Percentiles rank a stretch among this genome's conserved stretches.
Evolutionary conservation across 257 asterid species (phyloP).

Genomic region (Asclepias syriaca): DNA sequence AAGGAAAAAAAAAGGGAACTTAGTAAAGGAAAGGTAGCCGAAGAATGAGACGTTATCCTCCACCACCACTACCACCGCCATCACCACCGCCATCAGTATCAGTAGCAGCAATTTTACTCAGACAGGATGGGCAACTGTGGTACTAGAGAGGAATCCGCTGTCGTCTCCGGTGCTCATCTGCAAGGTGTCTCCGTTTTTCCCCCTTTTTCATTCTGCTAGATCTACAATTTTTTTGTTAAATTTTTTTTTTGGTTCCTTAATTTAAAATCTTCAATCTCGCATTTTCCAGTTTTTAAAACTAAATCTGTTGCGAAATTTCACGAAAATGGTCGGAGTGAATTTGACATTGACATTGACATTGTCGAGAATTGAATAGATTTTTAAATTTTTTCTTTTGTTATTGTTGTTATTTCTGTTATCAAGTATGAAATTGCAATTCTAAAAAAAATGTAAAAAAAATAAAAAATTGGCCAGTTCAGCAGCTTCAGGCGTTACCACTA

Average conservation of each 20-base stretch:
- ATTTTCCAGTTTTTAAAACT: background rate
- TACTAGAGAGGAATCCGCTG: conserved; percentile 95
- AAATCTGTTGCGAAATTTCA: background rate
- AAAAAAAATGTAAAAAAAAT: conserved; percentile 1
- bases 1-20: no score
- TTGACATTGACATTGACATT: background rate
- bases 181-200: conserved; percentile 43
- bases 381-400: background rate
- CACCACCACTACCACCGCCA: background rate
- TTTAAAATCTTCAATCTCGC: background rate
- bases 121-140: conserved; percentile 89
- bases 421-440: background rate
- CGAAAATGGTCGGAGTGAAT: background rate
- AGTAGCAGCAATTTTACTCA: background rate
- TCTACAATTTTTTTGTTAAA: conserved; percentile 6
- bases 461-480: conserved; percentile 53
- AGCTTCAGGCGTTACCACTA: conserved; percentile 51
- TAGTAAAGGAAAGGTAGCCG: background rate
- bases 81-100: no score
- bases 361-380: background rate
- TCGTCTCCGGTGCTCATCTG: conserved; percentile 80
- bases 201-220: conserved; percentile 8
- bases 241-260: background rate
- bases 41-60: conserved; percentile 8
- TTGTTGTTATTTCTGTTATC: background rate